Base-by-base conservation (phyloP, 768 basidiomycete genomes). In the Sutorius australiensis region DNA sequence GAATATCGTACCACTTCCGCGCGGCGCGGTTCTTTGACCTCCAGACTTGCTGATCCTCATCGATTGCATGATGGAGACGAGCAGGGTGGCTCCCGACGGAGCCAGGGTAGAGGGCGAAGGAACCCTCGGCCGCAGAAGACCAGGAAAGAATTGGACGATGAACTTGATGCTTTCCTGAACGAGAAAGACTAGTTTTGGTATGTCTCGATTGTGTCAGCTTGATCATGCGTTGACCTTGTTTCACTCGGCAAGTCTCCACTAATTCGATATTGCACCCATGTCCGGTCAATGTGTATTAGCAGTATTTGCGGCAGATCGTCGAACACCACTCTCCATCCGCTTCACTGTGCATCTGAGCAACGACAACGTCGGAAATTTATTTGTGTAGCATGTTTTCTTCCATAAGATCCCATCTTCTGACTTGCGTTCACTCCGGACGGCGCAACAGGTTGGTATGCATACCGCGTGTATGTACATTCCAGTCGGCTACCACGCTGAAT, bases 61-160 rank as follows among this genome's bases (percentile, higher is more conserved):
- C 54, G 55, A 58, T 34, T 59, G 34, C 59, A 57, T 47, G 46
- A 59, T 53, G 61, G 52, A 51, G 57, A 67, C 52, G 64, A 61
- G 32, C 55, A 58, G 53, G 49, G 62, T 61, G 58, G 65, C 57
- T 57, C 55, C 61, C 49, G 67, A 48, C 57, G 61, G 61, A 52
- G 56, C 60, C 63, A 58, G 57, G 62, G 69, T 60, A 62, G 72
- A 51, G 68, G 72, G 36, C 72, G 78, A 40, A 74, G 74, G 53
- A 66, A 66, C 53, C 64, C 68, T 54, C 73, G 77, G 11, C 72
- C 76, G 21, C 76, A 67, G 53, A 83, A 82, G 68, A 87, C 81
- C 1, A 83, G 84, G 64, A 80, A 87, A 69, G 88, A 92, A 60
- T 73, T 93, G 34, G 90, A 93, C 57, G 88, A 85, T 45, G 90